phyloP scores from a whole-genome alignment of 2,329 filamentous ascomycete species.

The Capronia epimyces region DNA sequence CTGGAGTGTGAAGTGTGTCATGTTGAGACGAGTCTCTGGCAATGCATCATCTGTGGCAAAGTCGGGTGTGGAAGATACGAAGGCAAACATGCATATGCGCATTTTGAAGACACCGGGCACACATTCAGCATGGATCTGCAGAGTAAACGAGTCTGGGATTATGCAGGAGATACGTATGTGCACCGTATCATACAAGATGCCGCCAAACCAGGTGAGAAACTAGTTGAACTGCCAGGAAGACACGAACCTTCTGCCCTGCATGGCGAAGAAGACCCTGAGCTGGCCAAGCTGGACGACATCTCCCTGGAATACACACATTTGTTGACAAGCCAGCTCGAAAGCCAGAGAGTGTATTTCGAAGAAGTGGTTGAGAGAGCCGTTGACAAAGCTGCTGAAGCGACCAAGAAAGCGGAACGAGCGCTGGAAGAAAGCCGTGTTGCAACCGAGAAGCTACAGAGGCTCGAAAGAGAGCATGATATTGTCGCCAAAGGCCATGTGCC shows the following conservation, averaged over 20 bases:
- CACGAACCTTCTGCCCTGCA: conserved; percentile 45
- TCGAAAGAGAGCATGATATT: conserved; percentile 21
- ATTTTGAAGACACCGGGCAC: conserved; percentile 85
- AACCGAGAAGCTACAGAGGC: conserved; percentile 10
- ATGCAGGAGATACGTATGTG: conserved; percentile 90
- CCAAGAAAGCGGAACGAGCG: conserved; percentile 59
- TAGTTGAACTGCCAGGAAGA: conserved; percentile 68
- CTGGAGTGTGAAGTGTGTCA: conserved; percentile 73
- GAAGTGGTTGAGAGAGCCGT: conserved; percentile 83
- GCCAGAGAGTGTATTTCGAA: conserved; percentile 88
- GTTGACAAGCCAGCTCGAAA: conserved; percentile 85
- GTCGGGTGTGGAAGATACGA: conserved; percentile 94
- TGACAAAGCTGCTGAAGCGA: conserved; percentile 77
- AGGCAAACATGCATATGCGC: conserved; percentile 83
- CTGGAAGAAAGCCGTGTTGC: conserved; percentile 59
- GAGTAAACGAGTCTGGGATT: conserved; percentile 97
- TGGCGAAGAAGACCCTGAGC: conserved; percentile 27
- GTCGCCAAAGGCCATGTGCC: conserved; percentile 44
- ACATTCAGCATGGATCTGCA: conserved; percentile 88
- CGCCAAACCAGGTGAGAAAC: conserved; percentile 66
- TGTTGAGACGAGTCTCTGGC: conserved; percentile 78
- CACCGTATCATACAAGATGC: conserved; percentile 82
- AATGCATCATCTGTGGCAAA: conserved; percentile 87
- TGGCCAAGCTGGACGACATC: conserved; percentile 67
- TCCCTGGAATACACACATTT: conserved; percentile 92